Base-by-base conservation (phyloP, 1,284 basidiomycete species). In the Cryptococcus hybrid region DNA sequence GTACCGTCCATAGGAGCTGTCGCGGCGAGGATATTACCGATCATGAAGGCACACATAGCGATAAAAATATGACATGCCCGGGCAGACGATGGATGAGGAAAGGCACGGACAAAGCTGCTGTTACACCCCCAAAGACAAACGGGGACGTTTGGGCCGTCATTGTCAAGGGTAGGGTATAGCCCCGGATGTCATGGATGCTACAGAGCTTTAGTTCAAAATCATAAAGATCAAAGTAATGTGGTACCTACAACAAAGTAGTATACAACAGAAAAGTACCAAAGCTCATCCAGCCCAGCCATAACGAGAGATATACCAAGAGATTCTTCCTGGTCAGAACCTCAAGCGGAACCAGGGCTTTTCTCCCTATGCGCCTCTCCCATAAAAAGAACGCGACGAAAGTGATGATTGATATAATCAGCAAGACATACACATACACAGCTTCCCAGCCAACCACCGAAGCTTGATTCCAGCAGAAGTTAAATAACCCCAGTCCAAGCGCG, bases 391-490 rank as follows among this genome's bases (percentile, higher is more conserved):
- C 61, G 2, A 47, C 58, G 43, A 67, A 55, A 37, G 57, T 47
- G 24, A 63, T 5, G 13, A 63, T 35, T 11, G 68, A 66, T 34
- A 70, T 56, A 39, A 68, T 57, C 7, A 70, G 51, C 7, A 67
- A 49, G 12, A 56, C 58, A 43, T 65, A 69, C 34, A 70, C 63
- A 51, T 69, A 70, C 3, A 59, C 47, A n/a, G 51, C 55, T 6
- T 55, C 45, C 67, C 68, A 72, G 24, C 24, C 24, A 24, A 24
- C 61, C 13, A 67, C 47, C 5, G 69, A 54, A 7, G 63, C 62
- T 61, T 72, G 68, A 40, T 72, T 70, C 64, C 64, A 72, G 1
- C 62, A 58, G 46, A 72, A 70, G 51, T 69, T 69, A 62, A 72
- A 63, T 9, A 70, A 53, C 8, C 65, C 65, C 44, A 72, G 58